A percentile compares a stretch with the other conserved stretches of the same genome.
Conservation (phyloP, 2,329 filamentous ascomycete species). For the Fusarium sulawesiense region DNA sequence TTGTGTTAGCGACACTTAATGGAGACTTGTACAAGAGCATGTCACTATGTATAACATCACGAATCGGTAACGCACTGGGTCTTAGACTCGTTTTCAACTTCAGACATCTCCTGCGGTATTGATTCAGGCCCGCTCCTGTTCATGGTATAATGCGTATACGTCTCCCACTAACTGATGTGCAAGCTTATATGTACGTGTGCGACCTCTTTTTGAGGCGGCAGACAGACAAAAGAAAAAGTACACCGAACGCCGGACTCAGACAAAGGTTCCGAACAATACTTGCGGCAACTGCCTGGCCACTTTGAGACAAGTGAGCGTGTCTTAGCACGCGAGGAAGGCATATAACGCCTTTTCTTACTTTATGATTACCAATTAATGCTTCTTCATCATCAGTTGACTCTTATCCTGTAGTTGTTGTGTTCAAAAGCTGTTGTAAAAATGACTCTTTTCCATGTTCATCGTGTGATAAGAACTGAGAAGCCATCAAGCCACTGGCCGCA, state of each 20-base stretch:
- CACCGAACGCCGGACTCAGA: conserved; percentile 38
- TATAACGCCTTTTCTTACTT: not conserved
- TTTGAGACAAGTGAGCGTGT: conserved; percentile 19
- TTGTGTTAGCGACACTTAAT: not conserved
- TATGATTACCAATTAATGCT: conserved; percentile 32
- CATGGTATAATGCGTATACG: conserved; percentile 35
- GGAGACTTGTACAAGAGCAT: not conserved
- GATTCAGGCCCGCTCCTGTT: conserved; percentile 31
- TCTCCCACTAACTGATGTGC: conserved; percentile 19
- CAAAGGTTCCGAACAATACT: conserved; percentile 23
- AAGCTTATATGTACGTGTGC: conserved; percentile 22
- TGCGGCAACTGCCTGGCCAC: conserved; percentile 24
- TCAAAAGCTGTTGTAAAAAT: conserved; percentile 10
- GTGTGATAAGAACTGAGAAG: conserved; percentile 78
- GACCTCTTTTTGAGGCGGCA: conserved; percentile 19
- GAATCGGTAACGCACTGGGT: not conserved
- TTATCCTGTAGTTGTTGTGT: conserved; percentile 29
- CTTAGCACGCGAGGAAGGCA: conserved; percentile 8
- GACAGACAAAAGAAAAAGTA: conserved; percentile 16
- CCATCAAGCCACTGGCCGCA: conserved; percentile 85
- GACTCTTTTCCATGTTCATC: conserved; percentile 40
- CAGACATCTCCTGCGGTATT: conserved; percentile 12
- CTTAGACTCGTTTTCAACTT: conserved; percentile 2
- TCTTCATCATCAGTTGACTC: conserved; percentile 14
- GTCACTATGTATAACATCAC: not conserved